Conservation (phyloP, 2,329 filamentous ascomycete genomes). For the Arthrobotrys pseudoclavata region DNA sequence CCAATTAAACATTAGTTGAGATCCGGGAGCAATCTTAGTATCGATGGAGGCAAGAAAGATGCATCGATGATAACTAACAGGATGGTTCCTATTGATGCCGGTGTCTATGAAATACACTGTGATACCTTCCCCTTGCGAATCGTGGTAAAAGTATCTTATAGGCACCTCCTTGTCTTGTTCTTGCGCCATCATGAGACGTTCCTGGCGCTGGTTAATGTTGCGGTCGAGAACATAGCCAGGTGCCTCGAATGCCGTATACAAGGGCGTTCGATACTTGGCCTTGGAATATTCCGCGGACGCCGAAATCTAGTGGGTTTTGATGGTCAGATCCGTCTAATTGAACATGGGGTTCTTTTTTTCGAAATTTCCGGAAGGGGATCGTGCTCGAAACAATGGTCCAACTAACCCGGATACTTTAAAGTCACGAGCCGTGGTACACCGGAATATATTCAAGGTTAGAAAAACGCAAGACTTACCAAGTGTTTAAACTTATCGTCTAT, state of each 20-base stretch:
- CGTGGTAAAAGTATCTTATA: conserved; percentile 14
- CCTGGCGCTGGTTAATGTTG: conserved; percentile 31
- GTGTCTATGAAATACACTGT: conserved; percentile 47
- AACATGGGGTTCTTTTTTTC: too few relatives aligned
- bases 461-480: not conserved
- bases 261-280: not conserved
- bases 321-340: not conserved
- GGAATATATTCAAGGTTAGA: not conserved
- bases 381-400: too few relatives aligned
- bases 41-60: not conserved
- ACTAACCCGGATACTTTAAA: too few relatives aligned
- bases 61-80: conserved; percentile 13
- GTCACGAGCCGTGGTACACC: too few relatives aligned
- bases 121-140: conserved; percentile 29
- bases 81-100: conserved; percentile 42
- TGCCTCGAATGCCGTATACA: conserved; percentile 32
- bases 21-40: not conserved
- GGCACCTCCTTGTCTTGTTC: not conserved
- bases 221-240: not conserved
- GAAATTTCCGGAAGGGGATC: too few relatives aligned
- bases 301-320: conserved; percentile 16
- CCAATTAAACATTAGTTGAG: not conserved
- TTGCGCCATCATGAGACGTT: conserved; percentile 39
- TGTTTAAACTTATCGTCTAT: not conserved
- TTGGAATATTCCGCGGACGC: not conserved